Conservation (phyloP, 306 rosid species). For the Castanea mollissima region DNA sequence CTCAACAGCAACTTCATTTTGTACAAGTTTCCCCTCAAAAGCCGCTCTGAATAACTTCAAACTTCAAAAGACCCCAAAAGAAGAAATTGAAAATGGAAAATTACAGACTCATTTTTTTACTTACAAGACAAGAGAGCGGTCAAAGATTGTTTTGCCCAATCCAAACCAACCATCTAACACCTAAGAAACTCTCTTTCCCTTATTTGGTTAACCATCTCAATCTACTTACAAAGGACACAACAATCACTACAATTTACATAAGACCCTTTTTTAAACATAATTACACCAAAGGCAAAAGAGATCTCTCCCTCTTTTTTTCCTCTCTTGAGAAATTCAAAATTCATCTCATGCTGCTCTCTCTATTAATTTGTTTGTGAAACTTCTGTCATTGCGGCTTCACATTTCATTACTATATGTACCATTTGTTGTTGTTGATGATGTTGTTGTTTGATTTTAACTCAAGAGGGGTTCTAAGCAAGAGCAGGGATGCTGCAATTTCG, state of each 20-base stretch:
- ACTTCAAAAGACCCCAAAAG: conserved; percentile 27
- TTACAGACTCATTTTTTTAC: conserved; percentile 21
- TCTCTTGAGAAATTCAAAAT: conserved; percentile 43
- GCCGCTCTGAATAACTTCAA: conserved; percentile 28
- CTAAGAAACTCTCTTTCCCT: conserved; percentile 11
- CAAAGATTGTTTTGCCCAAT: conserved; percentile 3
- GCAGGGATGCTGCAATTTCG: conserved; percentile 89
- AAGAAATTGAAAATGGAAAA: conserved; percentile 10
- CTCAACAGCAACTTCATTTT: conserved; percentile 41
- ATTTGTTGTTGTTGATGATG: neutral
- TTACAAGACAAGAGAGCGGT: conserved; percentile 40
- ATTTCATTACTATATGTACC: conserved; percentile 30
- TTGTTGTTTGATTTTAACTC: neutral
- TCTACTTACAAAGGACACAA: conserved; percentile 20
- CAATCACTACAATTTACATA: conserved; percentile 39
- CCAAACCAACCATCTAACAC: conserved; percentile 27
- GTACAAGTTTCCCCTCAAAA: conserved; percentile 44
- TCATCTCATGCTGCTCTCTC: conserved; percentile 26
- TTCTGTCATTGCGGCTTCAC: neutral
- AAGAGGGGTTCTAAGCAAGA: conserved; percentile 50
- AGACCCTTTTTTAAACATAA: conserved; percentile 36
- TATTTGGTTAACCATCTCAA: conserved; percentile 31
- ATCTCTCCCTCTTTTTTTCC: neutral
- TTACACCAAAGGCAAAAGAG: conserved; percentile 42
- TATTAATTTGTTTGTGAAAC: conserved; percentile 23